Evolutionary conservation across 2,329 filamentous ascomycete species (phyloP).

Genomic region (Colletotrichum higginsianum): DNA sequence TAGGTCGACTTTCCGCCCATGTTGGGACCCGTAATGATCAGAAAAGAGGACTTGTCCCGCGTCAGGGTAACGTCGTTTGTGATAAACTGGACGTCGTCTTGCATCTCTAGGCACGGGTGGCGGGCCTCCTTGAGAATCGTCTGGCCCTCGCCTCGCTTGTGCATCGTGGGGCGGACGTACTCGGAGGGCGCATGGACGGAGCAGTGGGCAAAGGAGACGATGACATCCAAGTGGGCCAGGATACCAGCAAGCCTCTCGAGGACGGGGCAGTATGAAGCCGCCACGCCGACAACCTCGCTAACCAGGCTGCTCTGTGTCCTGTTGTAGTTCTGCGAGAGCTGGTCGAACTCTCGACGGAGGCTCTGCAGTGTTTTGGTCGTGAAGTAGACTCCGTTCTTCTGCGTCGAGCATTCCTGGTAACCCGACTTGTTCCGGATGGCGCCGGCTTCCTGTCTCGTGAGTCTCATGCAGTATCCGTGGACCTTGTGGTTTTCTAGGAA

Average conservation of each 20-base stretch:
- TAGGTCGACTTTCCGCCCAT: constrained; percentile 99
- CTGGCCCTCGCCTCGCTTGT: constrained; percentile 87
- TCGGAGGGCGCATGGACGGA: constrained; percentile 93
- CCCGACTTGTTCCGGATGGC: constrained; percentile 92
- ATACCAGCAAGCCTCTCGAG: constrained; percentile 90
- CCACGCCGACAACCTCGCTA: constrained; percentile 91
- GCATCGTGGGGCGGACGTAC: constrained; percentile 92
- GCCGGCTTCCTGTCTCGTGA: constrained; percentile 91
- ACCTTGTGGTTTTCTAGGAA: constrained; percentile 97
- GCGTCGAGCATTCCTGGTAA: constrained; percentile 96
- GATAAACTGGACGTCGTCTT: constrained; percentile 98
- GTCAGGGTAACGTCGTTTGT: constrained; percentile 93
- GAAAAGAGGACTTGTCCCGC: constrained; percentile 86
- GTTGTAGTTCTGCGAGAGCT: constrained; percentile 94
- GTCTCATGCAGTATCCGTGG: constrained; percentile 95
- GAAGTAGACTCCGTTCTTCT: constrained; percentile 99
- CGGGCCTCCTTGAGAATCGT: constrained; percentile 93
- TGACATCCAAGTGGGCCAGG: constrained; percentile 94
- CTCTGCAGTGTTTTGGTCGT: constrained; percentile 87
- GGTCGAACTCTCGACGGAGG: constrained; percentile 91
- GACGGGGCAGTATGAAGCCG: constrained; percentile 94
- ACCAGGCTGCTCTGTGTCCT: constrained; percentile 93
- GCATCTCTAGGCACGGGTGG: constrained; percentile 98
- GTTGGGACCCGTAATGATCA: constrained; percentile 97
- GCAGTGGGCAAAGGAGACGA: constrained; percentile 92